phyloP scores from a whole-genome alignment of 768 basidiomycete species.

The Harrya chromipes region DNA sequence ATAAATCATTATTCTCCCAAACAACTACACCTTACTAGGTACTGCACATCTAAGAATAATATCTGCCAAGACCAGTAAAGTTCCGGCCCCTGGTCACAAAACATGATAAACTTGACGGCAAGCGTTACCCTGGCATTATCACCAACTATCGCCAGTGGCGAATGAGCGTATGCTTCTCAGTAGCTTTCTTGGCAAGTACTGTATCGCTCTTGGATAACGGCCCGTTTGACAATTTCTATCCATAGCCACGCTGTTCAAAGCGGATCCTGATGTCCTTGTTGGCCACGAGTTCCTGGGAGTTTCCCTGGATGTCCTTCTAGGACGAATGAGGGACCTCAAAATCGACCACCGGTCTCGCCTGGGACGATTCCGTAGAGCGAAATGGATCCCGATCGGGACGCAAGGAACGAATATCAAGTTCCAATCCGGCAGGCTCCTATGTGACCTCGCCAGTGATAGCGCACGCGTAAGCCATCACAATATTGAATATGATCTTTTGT shows the following conservation, averaged over 20 bases:
- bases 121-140: too few relatives aligned
- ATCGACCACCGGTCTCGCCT: constrained; percentile 93
- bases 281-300: constrained; percentile 94
- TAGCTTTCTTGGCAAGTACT: constrained; percentile 63
- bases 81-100: too few relatives aligned
- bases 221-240: background rate
- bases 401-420: constrained; percentile 84
- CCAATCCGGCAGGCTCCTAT: constrained; percentile 80
- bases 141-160: constrained; percentile 69
- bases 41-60: too few relatives aligned
- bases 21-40: too few relatives aligned
- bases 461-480: constrained; percentile 62
- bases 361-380: constrained; percentile 81
- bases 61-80: too few relatives aligned
- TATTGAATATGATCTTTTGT: background rate
- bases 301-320: constrained; percentile 84
- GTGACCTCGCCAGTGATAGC: constrained; percentile 92
- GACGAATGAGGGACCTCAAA: constrained; percentile 88
- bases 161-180: constrained; percentile 87
- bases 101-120: too few relatives aligned
- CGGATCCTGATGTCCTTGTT: constrained; percentile 92
- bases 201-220: background rate
- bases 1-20: too few relatives aligned
- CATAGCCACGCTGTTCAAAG: constrained; percentile 70
- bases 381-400: constrained; percentile 77